Evolutionary conservation across 352 stramenopile genomes (phyloP).

Genomic region (Nothophytophthora sp.): DNA sequence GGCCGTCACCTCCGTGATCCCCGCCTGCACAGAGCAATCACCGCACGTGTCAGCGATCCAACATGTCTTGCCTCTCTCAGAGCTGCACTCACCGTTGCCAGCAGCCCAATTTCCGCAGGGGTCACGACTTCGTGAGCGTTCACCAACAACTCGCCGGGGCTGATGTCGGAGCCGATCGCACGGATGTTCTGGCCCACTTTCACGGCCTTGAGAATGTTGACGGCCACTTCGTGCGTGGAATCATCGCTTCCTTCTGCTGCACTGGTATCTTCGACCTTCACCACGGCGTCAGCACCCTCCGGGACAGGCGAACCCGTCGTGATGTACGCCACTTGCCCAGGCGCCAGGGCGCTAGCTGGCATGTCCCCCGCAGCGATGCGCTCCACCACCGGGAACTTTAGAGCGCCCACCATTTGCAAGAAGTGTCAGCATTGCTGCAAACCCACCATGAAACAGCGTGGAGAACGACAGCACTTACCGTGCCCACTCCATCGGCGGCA

Average conservation of each 20-base stretch:
- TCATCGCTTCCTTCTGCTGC: constrained; percentile 39
- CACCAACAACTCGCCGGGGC: constrained; percentile 74
- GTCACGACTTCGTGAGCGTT: constrained; percentile 71
- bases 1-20: constrained; percentile 71
- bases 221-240: constrained; percentile 32
- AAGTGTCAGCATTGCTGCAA: neutral
- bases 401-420: too few species aligned
- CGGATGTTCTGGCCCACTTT: constrained; percentile 79
- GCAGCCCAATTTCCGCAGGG: constrained; percentile 89
- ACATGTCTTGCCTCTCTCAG: too few species aligned
- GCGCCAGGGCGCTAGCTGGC: constrained; percentile 34
- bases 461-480: constrained; percentile 30
- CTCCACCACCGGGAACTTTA: constrained; percentile 65
- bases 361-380: constrained; percentile 69
- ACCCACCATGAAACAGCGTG: neutral
- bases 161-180: constrained; percentile 92
- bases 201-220: constrained; percentile 70
- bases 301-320: constrained; percentile 95
- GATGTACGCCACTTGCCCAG: constrained; percentile 88
- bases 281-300: constrained; percentile 89
- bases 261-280: constrained; percentile 94
- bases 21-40: constrained; percentile 48
- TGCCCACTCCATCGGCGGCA: constrained; percentile 72
- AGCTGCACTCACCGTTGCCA: constrained; percentile 90
- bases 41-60: neutral